Base-by-base conservation (phyloP, 768 basidiomycete genomes). In the Lactifluus rugatus region DNA sequence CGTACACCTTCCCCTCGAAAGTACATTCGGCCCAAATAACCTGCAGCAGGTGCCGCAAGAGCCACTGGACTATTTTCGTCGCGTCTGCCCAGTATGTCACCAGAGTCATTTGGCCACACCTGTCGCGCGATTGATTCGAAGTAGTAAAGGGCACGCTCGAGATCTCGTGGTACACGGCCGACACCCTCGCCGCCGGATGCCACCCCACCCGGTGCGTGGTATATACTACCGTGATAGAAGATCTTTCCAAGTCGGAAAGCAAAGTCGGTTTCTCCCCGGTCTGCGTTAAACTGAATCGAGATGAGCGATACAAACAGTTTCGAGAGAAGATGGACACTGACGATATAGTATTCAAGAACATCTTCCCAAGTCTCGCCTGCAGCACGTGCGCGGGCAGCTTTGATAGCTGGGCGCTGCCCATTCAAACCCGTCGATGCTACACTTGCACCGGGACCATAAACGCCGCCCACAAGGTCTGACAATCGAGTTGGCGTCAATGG, bases 301-400 rank as follows among this genome's bases (percentile, higher is more conserved):
- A 49, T 63, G 48, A 55, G 48, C 8, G 11, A 39, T 23, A 16
- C 2, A 19, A 13, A 16, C 21, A 17, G 7, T 14, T 11, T 11
- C 17, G 16, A 57, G 56, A 28, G 28, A 47, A 14, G 48, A 46
- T 14, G 39, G 39, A 48, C 31, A 70, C 78, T 31, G 64, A 92
- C 91, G 65, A 89, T 77, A 66, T 94, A 95, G 68, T 93, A 95
- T 70, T 96, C 91, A 31, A 96, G 75, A 49, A 95, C 81, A 66
- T 96, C 90, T 61, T 89, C 84, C 88, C 93, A 93, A 14, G 90
- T 94, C 70, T 96, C 94, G 21, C 94, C 94, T 1, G 92, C 89
- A 4, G 85, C 85, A 36, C 83, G 82, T 31, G 92, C 85, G 32
- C 85, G 71, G 17, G 86, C 89, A 23, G 94, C 93, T 69, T 87